Evolutionary conservation across 768 basidiomycete species (phyloP), one percentile per base, ranked within the genome.

Genomic region (Trametes maxima): DNA sequence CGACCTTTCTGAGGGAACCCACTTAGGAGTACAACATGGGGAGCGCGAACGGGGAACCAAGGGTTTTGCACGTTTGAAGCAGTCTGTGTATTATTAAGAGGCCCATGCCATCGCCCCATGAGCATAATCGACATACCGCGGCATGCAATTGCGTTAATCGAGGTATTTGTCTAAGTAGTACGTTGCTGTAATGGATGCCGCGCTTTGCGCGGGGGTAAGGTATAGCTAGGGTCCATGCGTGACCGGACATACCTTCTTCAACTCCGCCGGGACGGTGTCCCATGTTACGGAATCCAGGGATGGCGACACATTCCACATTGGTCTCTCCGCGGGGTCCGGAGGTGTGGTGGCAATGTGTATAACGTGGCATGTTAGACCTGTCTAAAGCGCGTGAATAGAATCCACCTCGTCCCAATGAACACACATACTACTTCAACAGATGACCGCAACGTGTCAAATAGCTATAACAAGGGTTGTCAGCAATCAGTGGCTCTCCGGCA

Each of bases 261-360:
- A 67, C 68, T 90, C 89, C 3, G 57, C 35, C 0, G 88, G 84
- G 3, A 91, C 70, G 3, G 79, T 76, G 14, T 85, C 82, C 89
- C 88, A 90, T 5, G 77, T 79, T 12, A 83, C 73, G 16, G 45
- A 51, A 42, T 72, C 70, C 42, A 69, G 35, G 0, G 46, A 42
- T 6, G 67, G 57, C 5, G 57, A 56, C 19, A 55, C 74, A 69
- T 92, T 92, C 69, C 78, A 86, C 22, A 73, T 67, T 3, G 90
- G 89, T 48, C 79, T 75, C 63, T 77, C 73, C 4, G 85, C 75
- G 7, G 71, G 66, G 66, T 91, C 87, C 0, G 88, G 86, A 19
- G 78, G 75, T 3, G 78, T 76, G 12, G 83, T 80, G 1, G 87
- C 83, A 46, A 91, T 71, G 65, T 90, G 89, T 39, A 90, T 70